Evolutionary conservation across 2,329 filamentous ascomycete species (phyloP).

Genomic region (Rasamsonia emersonii): DNA sequence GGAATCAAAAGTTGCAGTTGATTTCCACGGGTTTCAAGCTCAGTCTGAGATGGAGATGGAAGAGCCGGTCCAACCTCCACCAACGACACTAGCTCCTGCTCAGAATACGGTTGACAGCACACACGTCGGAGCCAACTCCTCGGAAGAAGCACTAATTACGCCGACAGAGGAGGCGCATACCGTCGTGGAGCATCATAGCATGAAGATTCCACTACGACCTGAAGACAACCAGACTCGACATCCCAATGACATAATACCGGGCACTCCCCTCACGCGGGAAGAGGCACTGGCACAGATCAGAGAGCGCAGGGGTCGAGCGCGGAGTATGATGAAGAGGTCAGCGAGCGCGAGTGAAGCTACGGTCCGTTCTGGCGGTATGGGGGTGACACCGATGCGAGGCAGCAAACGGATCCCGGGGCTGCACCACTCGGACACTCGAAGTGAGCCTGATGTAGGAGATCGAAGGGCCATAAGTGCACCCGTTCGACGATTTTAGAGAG

Average conservation of each 20-base stretch:
- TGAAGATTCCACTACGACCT: conserved; percentile 24
- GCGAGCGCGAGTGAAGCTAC: conserved; percentile 30
- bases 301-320: conserved; percentile 38
- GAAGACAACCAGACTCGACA: conserved; percentile 16
- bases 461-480: conserved; percentile 33
- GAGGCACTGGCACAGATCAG: conserved; percentile 42
- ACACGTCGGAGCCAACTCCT: no score
- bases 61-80: no score
- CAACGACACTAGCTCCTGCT: no score
- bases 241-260: conserved; percentile 22
- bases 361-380: conserved; percentile 17
- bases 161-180: conserved; percentile 9
- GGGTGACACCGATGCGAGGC: conserved; percentile 17
- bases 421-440: conserved; percentile 19
- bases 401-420: conserved; percentile 27
- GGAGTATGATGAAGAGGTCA: conserved; percentile 32
- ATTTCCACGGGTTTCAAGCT: no score
- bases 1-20: no score
- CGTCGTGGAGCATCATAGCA: conserved; percentile 14
- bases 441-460: conserved; percentile 18
- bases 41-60: no score
- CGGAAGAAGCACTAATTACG: no score
- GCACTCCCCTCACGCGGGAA: conserved; percentile 39
- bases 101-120: conserved; percentile 2
- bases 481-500: conserved; percentile 24